A percentile compares a stretch with the other conserved stretches of the same genome.
phyloP scores from a whole-genome alignment of 1,139 yeast species.

The Maudiozyma humilis region DNA sequence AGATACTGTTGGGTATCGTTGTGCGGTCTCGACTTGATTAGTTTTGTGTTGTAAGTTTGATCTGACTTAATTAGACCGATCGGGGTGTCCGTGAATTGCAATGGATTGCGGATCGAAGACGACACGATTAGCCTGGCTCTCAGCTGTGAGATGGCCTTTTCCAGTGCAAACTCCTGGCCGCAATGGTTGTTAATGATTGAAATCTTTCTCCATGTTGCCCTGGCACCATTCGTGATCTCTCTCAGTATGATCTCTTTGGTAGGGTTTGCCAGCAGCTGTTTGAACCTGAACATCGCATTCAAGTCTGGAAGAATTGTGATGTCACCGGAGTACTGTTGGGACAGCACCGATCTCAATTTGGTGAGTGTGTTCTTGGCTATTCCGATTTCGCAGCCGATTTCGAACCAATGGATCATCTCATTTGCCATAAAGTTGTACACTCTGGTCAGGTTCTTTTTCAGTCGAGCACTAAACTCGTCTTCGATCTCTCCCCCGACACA shows the following conservation, averaged over 20 bases:
- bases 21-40: background rate
- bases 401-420: conserved; percentile 72
- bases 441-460: conserved; percentile 48
- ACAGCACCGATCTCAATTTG: conserved; percentile 63
- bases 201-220: conserved; percentile 89
- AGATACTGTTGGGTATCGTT: background rate
- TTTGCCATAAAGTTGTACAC: conserved; percentile 55
- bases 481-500: conserved; percentile 64
- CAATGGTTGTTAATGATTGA: conserved; percentile 82
- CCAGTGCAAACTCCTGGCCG: conserved; percentile 79
- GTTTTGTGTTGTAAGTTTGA: conserved; percentile 4
- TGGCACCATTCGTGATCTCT: conserved; percentile 73
- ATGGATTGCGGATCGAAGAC: conserved; percentile 26
- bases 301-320: conserved; percentile 83
- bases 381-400: conserved; percentile 67
- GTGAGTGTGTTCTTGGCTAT: conserved; percentile 65
- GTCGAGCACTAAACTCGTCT: conserved; percentile 47
- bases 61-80: conserved; percentile 17
- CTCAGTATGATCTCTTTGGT: conserved; percentile 63
- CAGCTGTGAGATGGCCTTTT: conserved; percentile 60
- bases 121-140: conserved; percentile 55
- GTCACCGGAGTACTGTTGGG: conserved; percentile 89
- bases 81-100: conserved; percentile 23
- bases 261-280: conserved; percentile 68
- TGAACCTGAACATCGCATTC: conserved; percentile 46